A percentile compares a stretch with the other conserved stretches of the same genome.
phyloP scores from a whole-genome alignment of 2,329 filamentous ascomycete genomes.

The Beauveria bassiana region DNA sequence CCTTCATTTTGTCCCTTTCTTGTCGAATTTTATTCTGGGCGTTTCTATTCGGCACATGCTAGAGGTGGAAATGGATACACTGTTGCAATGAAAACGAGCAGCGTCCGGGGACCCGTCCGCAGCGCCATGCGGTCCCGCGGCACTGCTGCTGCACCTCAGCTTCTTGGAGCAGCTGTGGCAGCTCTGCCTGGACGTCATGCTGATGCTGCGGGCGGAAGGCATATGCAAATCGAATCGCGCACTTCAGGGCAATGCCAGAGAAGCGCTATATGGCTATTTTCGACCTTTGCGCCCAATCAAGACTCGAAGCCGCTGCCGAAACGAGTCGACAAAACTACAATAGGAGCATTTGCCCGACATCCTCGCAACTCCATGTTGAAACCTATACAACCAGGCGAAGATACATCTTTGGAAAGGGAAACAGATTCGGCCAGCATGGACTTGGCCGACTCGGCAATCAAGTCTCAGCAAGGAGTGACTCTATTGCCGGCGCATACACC shows the following conservation, averaged over 20 bases:
- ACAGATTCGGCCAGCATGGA: background rate
- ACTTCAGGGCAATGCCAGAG: conserved; percentile 19
- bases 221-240: conserved; percentile 10
- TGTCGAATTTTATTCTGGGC: background rate
- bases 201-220: conserved; percentile 6
- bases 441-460: background rate
- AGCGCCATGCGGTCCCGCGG: conserved; percentile 5
- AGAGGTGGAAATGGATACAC: background rate
- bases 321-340: conserved; percentile 1
- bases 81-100: conserved; percentile 6
- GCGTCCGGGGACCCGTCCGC: conserved; percentile 7
- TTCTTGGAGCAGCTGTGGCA: background rate
- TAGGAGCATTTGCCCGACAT: conserved; percentile 5
- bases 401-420: background rate
- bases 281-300: conserved; percentile 29
- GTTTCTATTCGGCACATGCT: background rate
- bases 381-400: background rate
- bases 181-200: conserved; percentile 7
- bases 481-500: background rate
- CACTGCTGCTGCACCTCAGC: background rate
- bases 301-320: conserved; percentile 10
- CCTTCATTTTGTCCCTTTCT: background rate
- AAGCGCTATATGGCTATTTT: conserved; percentile 33
- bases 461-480: background rate
- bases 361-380: background rate